phyloP scores from a whole-genome alignment of 768 basidiomycete genomes.

The Mycena rebaudengoi region DNA sequence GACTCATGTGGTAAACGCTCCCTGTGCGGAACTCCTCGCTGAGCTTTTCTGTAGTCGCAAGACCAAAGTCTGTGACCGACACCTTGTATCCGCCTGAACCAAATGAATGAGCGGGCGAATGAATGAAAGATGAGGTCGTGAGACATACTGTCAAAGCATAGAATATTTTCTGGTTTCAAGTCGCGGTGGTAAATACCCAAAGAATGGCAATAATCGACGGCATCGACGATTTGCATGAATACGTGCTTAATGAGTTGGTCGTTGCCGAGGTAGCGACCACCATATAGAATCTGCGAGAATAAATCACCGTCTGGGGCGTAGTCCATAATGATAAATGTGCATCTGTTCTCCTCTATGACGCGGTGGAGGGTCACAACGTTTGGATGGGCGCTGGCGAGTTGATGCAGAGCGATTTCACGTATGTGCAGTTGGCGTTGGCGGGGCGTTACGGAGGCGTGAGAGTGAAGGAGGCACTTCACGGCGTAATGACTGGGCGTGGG shows the following conservation, averaged over 20 bases:
- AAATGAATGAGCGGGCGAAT: background rate
- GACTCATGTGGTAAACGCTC: constrained; percentile 99
- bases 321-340: constrained; percentile 93
- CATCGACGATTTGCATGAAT: constrained; percentile 93
- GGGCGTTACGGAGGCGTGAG: constrained; percentile 47
- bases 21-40: constrained; percentile 94
- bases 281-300: constrained; percentile 87
- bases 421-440: constrained; percentile 82
- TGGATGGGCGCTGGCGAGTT: constrained; percentile 76
- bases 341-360: constrained; percentile 82
- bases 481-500: constrained; percentile 71
- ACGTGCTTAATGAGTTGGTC: constrained; percentile 87
- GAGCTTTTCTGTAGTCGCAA: constrained; percentile 86
- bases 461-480: constrained; percentile 88
- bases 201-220: constrained; percentile 92
- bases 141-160: constrained; percentile 70
- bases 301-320: constrained; percentile 91
- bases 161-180: constrained; percentile 95
- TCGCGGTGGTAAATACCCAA: constrained; percentile 96
- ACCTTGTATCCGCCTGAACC: constrained; percentile 68
- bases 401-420: constrained; percentile 87
- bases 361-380: constrained; percentile 90
- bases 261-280: constrained; percentile 83
- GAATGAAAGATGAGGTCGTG: background rate
- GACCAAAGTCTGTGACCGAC: constrained; percentile 94